Evolutionary conservation across 805 yeast genomes (phyloP).

Genomic region (Yamadazyma endophytica): DNA sequence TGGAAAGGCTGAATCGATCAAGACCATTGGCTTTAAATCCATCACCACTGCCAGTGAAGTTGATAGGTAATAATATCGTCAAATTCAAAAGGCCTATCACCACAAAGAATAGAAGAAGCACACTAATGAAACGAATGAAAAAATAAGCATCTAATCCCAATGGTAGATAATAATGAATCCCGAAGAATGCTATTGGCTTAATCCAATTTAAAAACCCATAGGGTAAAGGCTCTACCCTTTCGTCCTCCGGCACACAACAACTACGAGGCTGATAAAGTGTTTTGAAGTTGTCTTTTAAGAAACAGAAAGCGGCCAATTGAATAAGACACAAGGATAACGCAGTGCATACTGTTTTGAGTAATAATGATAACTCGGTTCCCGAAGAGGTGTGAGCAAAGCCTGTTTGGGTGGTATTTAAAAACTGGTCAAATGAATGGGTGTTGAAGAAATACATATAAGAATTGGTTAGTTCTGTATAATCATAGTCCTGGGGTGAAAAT

Average conservation of each 20-base stretch:
- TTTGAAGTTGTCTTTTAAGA: conserved; percentile 28
- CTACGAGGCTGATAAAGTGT: conserved; percentile 54
- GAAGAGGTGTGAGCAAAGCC: conserved; percentile 56
- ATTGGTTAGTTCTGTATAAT: conserved; percentile 23
- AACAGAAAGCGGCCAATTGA: conserved; percentile 45
- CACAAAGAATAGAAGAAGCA: conserved; percentile 48
- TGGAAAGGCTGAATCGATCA: conserved; percentile 69
- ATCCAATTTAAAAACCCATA: conserved; percentile 57
- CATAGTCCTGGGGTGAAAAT: conserved; percentile 11
- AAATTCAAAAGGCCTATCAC: conserved; percentile 52
- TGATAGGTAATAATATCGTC: conserved; percentile 62
- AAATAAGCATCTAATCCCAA: conserved; percentile 75
- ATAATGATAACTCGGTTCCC: conserved; percentile 55
- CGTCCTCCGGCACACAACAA: conserved; percentile 37
- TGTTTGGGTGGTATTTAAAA: conserved; percentile 50
- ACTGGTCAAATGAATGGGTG: conserved; percentile 27
- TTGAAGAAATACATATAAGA: conserved; percentile 26
- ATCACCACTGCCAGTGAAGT: conserved; percentile 38
- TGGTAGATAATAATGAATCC: conserved; percentile 40
- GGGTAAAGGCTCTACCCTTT: conserved; percentile 34
- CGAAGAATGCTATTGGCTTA: conserved; percentile 33
- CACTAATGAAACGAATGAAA: conserved; percentile 56
- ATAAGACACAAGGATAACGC: conserved; percentile 50
- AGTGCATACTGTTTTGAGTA: conserved; percentile 52
- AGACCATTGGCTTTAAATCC: conserved; percentile 43